Evolutionary conservation across 2,329 filamentous ascomycete species (phyloP), one percentile per base, ranked within the genome.

Genomic region (Phialemonium atrogriseum): DNA sequence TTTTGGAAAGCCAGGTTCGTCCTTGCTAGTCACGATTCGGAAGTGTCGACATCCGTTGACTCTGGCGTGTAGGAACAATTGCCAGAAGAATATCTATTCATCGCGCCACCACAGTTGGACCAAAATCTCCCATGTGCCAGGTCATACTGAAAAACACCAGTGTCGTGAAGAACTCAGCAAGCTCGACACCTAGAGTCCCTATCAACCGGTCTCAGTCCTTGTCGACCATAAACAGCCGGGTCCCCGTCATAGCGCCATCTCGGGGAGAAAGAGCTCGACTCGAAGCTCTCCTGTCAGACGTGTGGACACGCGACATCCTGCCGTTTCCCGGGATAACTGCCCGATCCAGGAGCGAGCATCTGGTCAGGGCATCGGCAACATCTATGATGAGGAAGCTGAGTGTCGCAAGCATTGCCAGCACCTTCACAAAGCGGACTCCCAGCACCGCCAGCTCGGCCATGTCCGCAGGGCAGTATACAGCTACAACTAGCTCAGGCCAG

Each of bases 361-460:
- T 85, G 4, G 79, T 91, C 27, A 71, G 83, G 30, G 75, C 74
- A 24, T 86, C 82, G n/a, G 84, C 87, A 10, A 86, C 84, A 21
- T 84, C 84, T 1, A 75, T 94, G 49, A 94, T 94, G 62, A 74
- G 87, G 32, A 93, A 88, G 52, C 70, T 95, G 40, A 94, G 84
- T 55, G 80, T 85, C 48, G 80, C 81, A 29, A 87, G 80, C 52
- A 81, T 91, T 41, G 72, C 83, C 10, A 80, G 73, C 43, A 81
- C 81, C 28, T 88, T 93, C 49, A 73, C 75, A 22, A 83, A 80
- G 32, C 41, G 47, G 13, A 44, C 45, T 15, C 27, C 38, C 15
- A 48, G 46, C 21, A 13, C 40, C 8, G 39, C 39, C 5, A 45
- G 45, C 18, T 15, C 10, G 24, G n/a, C n/a, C n/a, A n/a, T n/a